Evolutionary conservation across 2,329 filamentous ascomycete genomes (phyloP).

Genomic region (Chrysoporthe deuterocubensis): DNA sequence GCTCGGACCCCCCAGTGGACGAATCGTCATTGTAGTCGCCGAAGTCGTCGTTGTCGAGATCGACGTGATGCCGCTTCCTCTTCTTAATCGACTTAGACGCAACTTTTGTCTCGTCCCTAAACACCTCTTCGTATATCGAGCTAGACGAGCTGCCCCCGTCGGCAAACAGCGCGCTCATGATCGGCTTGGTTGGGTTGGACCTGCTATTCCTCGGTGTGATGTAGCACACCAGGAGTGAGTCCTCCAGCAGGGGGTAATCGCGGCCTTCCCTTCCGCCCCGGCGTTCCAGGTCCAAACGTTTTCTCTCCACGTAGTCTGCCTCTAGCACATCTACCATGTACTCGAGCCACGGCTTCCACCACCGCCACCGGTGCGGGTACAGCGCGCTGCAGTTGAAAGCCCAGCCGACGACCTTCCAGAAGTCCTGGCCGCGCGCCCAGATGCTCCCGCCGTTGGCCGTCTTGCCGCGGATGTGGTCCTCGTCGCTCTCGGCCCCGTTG

Average conservation of each 20-base stretch:
- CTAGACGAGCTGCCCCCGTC: conserved; percentile 60
- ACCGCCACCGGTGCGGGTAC: conserved; percentile 75
- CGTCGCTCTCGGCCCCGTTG: conserved; percentile 44
- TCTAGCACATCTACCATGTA: conserved; percentile 81
- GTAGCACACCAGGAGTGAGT: conserved; percentile 67
- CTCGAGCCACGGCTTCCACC: conserved; percentile 81
- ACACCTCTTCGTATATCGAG: conserved; percentile 67
- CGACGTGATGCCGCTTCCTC: conserved; percentile 54
- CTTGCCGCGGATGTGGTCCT: conserved; percentile 58
- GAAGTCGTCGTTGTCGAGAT: conserved; percentile 63
- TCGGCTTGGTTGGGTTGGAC: conserved; percentile 53
- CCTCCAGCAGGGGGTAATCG: conserved; percentile 44
- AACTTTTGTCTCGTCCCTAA: conserved; percentile 64
- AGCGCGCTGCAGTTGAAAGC: conserved; percentile 84
- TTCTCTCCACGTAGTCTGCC: conserved; percentile 66
- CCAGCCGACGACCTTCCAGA: conserved; percentile 91
- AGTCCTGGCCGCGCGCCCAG: conserved; percentile 79
- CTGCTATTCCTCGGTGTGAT: conserved; percentile 47
- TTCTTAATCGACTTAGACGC: conserved; percentile 50
- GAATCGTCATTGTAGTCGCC: conserved; percentile 62
- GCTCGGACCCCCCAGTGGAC: conserved; percentile 51
- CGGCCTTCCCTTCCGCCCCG: conserved; percentile 32
- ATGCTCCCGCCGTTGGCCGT: conserved; percentile 69
- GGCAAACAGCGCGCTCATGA: conserved; percentile 70
- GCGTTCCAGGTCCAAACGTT: conserved; percentile 49